Conservation (phyloP, 179 eudicot genomes). For the Gypsophila paniculata region DNA sequence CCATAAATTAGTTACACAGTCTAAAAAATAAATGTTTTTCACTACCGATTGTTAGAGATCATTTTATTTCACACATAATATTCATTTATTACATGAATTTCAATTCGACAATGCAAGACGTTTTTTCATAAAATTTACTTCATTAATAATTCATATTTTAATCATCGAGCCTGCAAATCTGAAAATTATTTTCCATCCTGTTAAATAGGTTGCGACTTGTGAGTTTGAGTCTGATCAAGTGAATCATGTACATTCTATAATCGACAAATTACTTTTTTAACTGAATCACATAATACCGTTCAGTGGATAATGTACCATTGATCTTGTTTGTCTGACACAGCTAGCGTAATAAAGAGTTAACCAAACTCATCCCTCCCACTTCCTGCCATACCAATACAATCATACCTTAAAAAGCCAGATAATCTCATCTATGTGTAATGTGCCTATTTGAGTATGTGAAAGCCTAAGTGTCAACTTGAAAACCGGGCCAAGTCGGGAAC, state of each 20-base stretch:
- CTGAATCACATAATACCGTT: background rate
- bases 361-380: background rate
- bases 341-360: background rate
- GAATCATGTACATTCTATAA: background rate
- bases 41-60: too few relatives aligned
- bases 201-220: background rate
- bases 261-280: background rate
- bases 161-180: too few relatives aligned
- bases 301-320: background rate
- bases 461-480: too few relatives aligned
- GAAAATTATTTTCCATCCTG: background rate
- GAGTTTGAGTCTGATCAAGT: background rate
- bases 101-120: too few relatives aligned
- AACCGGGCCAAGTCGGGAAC: too few relatives aligned
- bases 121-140: too few relatives aligned
- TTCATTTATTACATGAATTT: too few relatives aligned
- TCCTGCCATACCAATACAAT: background rate
- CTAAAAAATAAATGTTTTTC: too few relatives aligned
- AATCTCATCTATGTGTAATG: background rate
- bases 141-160: too few relatives aligned
- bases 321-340: background rate
- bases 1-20: too few relatives aligned
- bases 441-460: background rate
- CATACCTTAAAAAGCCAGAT: background rate
- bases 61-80: too few relatives aligned